Percentiles rank a stretch among this genome's conserved stretches.
phyloP scores from a whole-genome alignment of 2,329 filamentous ascomycete species.

The Furcasterigmium furcatum region DNA sequence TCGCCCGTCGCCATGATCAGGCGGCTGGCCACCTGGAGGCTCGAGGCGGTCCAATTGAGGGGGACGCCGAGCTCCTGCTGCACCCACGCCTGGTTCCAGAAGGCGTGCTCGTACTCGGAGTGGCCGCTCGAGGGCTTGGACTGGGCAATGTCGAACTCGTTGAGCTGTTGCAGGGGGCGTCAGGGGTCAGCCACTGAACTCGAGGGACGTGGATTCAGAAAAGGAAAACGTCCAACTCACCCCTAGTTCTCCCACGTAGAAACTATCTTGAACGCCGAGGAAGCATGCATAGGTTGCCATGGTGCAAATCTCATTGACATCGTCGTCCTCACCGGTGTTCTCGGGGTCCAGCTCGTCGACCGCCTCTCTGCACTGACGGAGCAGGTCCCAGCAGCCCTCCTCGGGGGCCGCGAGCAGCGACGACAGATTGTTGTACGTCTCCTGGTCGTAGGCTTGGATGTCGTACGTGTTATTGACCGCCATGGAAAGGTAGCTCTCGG shows the following conservation, averaged over 20 bases:
- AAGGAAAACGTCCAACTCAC: too few species aligned
- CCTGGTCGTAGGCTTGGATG: conserved; percentile 16
- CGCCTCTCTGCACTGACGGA: conserved; percentile 45
- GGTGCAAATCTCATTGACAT: conserved; percentile 44
- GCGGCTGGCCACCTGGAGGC: conserved; percentile 32
- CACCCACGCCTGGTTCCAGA: conserved; percentile 24
- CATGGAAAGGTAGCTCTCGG: conserved; percentile 24
- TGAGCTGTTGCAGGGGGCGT: too few species aligned
- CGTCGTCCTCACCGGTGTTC: conserved; percentile 32
- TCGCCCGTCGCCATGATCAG: conserved; percentile 28
- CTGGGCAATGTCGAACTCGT: conserved; percentile 23
- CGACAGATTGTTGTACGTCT: conserved; percentile 21
- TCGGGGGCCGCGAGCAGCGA: conserved; percentile 18
- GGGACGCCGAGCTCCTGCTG: conserved; percentile 55
- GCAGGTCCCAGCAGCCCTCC: conserved; percentile 52
- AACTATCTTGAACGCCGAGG: background rate
- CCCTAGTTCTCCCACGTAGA: conserved; percentile 28
- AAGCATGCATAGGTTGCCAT: conserved; percentile 37
- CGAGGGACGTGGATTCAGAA: too few species aligned
- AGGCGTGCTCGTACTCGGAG: background rate
- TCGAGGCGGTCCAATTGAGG: conserved; percentile 48
- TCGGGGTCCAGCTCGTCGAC: conserved; percentile 33
- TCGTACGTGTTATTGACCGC: conserved; percentile 11
- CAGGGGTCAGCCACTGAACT: too few species aligned
- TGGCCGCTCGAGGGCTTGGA: too few species aligned